Conservation (phyloP, 352 stramenopile species). For the Blastocystis sp. region DNA sequence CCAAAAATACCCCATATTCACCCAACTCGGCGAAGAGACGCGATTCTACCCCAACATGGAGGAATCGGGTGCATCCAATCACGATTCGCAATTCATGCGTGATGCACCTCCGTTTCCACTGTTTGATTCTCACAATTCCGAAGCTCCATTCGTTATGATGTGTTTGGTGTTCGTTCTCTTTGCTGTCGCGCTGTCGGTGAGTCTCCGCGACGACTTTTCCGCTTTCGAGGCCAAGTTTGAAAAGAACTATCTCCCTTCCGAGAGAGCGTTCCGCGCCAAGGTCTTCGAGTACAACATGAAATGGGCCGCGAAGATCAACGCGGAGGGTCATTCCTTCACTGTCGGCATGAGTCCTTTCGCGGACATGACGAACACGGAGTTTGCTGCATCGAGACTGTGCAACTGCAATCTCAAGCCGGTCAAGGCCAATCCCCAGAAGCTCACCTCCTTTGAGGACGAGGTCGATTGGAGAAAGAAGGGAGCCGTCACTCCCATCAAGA, state of each 20-base stretch:
- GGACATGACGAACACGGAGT: neutral
- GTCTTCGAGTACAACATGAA: neutral
- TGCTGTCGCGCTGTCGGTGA: neutral
- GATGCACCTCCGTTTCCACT: neutral
- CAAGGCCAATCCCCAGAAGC: neutral
- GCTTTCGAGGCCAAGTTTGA: neutral
- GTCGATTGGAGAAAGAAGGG: slow-evolving; percentile 62
- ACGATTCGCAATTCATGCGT: neutral
- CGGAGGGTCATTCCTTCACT: neutral
- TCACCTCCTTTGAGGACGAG: neutral
- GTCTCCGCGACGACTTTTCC: neutral
- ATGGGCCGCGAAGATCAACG: neutral
- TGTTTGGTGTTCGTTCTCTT: neutral
- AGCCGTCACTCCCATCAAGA: slow-evolving; percentile 21
- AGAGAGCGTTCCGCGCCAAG: neutral
- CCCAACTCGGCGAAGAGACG: neutral
- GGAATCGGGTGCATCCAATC: neutral
- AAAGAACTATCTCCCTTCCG: neutral
- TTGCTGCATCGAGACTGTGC: neutral
- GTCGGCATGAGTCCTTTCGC: neutral
- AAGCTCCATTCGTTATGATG: neutral
- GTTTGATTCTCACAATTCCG: neutral
- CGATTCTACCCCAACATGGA: neutral
- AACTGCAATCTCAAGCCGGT: neutral
- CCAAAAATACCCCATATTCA: neutral